A percentile compares a stretch with the other conserved stretches of the same genome.
phyloP scores from a whole-genome alignment of 805 yeast genomes.

The Candida silvicultrix region DNA sequence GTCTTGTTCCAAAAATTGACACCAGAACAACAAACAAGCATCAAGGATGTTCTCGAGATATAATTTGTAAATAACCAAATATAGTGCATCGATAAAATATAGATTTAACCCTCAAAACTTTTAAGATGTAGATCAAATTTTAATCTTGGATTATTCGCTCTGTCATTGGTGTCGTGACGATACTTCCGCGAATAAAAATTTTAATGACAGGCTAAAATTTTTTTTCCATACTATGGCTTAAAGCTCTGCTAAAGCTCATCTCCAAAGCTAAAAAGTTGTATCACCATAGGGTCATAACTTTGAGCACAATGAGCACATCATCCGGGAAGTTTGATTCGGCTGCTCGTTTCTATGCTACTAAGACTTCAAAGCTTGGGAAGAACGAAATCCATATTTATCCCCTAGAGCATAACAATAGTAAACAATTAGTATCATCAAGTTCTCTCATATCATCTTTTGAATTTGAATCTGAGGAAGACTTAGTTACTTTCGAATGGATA shows the following conservation, averaged over 20 bases:
- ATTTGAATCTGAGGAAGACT: constrained; percentile 32
- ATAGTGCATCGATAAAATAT: no score
- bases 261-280: neutral
- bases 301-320: constrained; percentile 1
- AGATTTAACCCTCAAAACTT: no score
- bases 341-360: constrained; percentile 30
- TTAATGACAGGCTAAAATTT: neutral
- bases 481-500: constrained; percentile 33
- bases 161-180: neutral
- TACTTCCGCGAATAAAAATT: neutral
- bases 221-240: neutral
- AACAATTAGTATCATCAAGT: constrained; percentile 10
- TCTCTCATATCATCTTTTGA: constrained; percentile 29
- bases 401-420: constrained; percentile 14
- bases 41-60: constrained; percentile 25
- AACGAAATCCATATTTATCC: constrained; percentile 40
- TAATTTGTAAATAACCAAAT: constrained; percentile 6
- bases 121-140: no score
- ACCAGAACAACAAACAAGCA: constrained; percentile 27
- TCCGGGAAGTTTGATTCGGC: constrained; percentile 22
- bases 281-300: neutral
- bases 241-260: neutral
- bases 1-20: constrained; percentile 34
- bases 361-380: constrained; percentile 36
- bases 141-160: neutral